Conservation (phyloP, 345 rosid genomes). For the Salix udensis region DNA sequence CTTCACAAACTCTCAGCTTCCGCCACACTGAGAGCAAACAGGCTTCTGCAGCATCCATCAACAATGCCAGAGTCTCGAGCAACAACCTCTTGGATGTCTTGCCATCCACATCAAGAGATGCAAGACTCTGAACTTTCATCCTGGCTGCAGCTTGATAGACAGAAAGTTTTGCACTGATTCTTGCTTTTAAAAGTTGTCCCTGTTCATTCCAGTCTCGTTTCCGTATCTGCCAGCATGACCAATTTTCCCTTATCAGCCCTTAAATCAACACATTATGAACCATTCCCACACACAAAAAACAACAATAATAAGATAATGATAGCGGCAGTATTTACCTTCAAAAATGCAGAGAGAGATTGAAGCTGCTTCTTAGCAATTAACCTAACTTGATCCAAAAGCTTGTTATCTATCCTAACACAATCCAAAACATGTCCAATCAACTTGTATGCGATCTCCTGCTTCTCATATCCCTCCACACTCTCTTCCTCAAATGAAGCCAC, state of each 20-base stretch:
- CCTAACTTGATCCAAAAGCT: conserved; percentile 76
- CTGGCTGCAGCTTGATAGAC: conserved; percentile 80
- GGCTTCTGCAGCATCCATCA: conserved; percentile 87
- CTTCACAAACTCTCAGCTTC: conserved; percentile 85
- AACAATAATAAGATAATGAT: background rate
- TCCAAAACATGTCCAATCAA: conserved; percentile 70
- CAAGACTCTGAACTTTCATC: conserved; percentile 73
- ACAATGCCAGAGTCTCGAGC: conserved; percentile 77
- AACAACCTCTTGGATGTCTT: conserved; percentile 82
- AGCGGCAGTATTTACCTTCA: conserved; percentile 54
- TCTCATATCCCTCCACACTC: conserved; percentile 80
- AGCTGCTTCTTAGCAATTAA: conserved; percentile 79
- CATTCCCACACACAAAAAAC: background rate
- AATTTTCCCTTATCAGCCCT: conserved; percentile 10
- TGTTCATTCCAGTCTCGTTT: conserved; percentile 93
- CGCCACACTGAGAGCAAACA: conserved; percentile 93
- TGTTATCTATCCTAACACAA: conserved; percentile 57
- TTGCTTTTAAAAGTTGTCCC: conserved; percentile 71
- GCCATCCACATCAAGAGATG: conserved; percentile 75
- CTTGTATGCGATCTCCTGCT: conserved; percentile 81
- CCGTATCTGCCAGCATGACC: conserved; percentile 59
- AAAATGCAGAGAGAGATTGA: conserved; percentile 79
- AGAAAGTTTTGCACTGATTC: conserved; percentile 73
- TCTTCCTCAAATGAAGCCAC: conserved; percentile 82
- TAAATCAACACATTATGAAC: background rate